Base-by-base conservation (phyloP, 2,329 filamentous ascomycete genomes). In the Aspergillus uvarum region DNA sequence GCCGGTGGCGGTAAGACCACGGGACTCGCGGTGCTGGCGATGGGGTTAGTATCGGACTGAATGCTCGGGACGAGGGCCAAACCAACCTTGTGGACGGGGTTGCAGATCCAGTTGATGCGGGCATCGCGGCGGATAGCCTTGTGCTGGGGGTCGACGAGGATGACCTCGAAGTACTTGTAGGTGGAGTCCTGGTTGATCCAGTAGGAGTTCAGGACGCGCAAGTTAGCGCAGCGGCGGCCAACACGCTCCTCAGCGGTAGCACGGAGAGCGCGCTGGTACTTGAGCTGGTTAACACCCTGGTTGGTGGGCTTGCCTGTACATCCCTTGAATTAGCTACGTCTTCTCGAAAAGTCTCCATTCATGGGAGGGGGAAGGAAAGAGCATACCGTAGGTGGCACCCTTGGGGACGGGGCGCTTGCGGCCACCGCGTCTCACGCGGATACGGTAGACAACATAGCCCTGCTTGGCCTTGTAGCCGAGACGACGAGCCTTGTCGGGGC, bases 381-480 rank as follows among this genome's bases (percentile, higher is more conserved):
- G 77, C 90, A 76, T 87, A 96, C 93, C 95, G 82, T 95, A 99
- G 74, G 95, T 99, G 82, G 95, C 95, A 89, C 95, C 95, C 92
- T 96, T 96, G 77, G 90, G 87, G 67, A 87, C 92, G 76, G 94
- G 95, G 82, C 87, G 87, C 93, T 99, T 99, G 87, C 95, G 92
- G 78, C 95, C 95, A 89, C 95, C 95, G 82, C 95, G 92, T 81
- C 95, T 91, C 76, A 99, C 95, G 80, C 95, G 95, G 79, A 96
- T 88, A 81, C 95, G 95, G 90, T 99, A 99, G 90, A 99, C 92
- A 80, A 99, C 95, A 87, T 98, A 99, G 83, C 95, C 95, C 87
- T 99, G 95, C 92, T 99, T 99, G 87, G 96, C 95, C 91, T 99
- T 99, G 92, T 99, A 99, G 77, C 95, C 95, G 75, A 99, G 91